Evolutionary conservation across 2,329 filamentous ascomycete genomes (phyloP), one percentile per base, ranked within the genome.

Genomic region (Trichoderma citrinoviride): DNA sequence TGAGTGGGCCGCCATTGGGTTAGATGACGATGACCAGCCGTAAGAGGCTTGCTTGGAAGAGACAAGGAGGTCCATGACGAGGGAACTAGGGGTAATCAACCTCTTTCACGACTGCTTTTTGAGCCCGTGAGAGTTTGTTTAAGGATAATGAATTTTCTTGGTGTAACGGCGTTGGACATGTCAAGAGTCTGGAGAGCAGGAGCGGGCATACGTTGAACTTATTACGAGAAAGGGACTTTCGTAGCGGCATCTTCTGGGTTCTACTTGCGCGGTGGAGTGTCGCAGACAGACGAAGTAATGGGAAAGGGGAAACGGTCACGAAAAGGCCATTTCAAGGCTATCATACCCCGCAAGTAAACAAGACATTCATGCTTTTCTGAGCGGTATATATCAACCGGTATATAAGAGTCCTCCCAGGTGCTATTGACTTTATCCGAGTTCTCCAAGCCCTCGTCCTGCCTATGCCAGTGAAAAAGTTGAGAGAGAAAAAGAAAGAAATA

Each of bases 1-100:
- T 0, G 85, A 88, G 73, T 88, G 84, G 71, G 83, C 85, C 10
- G 86, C 86, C 3, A 71, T 87, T 65, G 80, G 83, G 61, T 78
- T 80, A n/a, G 86, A 89, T 66, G 86, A 87, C 53, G 85, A 87
- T 57, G 71, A 73, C 10, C 52, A 64, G 52, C 29, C 25, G 27
- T 55, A 14, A 65, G 7, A 37, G 15, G 6, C 7, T 1, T 14
- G 23, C 23, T 17, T 8, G 4, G 12, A 27, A 3, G 21, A 56
- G 21, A 25, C 19, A 1, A 17, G 15, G 7, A 44, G 23, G 10
- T 41, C 3, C 21, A 44, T 21, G n/a, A 14, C 10, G 33, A 12
- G 5, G 12, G 3, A 5, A 5, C 8, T 4, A 10, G 33, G 33
- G 33, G 12, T 37, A 5, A n/a, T 17, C 12, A 8, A 7, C 3